phyloP scores from a whole-genome alignment of 352 stramenopile species.

The Globisporangium camurandrum region DNA sequence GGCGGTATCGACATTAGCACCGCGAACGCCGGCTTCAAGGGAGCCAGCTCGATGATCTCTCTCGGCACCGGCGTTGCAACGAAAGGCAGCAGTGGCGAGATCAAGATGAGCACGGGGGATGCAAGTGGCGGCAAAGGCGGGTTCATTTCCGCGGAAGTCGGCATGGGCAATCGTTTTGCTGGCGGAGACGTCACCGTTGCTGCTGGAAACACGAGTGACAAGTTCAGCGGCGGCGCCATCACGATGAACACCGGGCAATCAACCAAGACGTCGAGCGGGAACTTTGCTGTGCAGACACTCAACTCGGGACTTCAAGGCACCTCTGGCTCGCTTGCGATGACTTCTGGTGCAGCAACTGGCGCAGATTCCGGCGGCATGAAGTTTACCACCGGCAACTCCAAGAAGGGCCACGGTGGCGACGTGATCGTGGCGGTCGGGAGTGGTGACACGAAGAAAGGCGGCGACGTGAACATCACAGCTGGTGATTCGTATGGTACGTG shows the following conservation, averaged over 20 bases:
- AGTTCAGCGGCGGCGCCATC: conserved; percentile 43
- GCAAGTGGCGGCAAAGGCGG: conserved; percentile 49
- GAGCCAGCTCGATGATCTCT: conserved; percentile 36
- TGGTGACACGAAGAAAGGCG: conserved; percentile 28
- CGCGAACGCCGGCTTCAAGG: conserved; percentile 47
- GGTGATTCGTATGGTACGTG: conserved; percentile 53
- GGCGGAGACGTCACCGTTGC: conserved; percentile 54
- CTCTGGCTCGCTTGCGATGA: conserved; percentile 39
- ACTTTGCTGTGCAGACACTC: conserved; percentile 47
- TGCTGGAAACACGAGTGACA: conserved; percentile 62
- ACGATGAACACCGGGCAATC: conserved; percentile 51
- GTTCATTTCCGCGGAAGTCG: conserved; percentile 44
- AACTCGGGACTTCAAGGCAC: conserved; percentile 39
- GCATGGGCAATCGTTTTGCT: conserved; percentile 36
- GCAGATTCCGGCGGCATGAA: conserved; percentile 25
- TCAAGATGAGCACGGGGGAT: conserved; percentile 47
- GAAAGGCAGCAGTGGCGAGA: conserved; percentile 50
- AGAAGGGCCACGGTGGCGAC: conserved; percentile 38
- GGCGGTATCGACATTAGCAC: conserved; percentile 42
- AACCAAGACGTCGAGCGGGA: conserved; percentile 43
- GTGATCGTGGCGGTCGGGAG: conserved; percentile 22
- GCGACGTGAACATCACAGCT: conserved; percentile 55
- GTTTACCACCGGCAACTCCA: conserved; percentile 25
- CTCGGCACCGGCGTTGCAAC: conserved; percentile 55
- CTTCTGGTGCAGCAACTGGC: conserved; percentile 24